Conservation (phyloP, 2,329 filamentous ascomycete species). For the Penicillium sp. region DNA sequence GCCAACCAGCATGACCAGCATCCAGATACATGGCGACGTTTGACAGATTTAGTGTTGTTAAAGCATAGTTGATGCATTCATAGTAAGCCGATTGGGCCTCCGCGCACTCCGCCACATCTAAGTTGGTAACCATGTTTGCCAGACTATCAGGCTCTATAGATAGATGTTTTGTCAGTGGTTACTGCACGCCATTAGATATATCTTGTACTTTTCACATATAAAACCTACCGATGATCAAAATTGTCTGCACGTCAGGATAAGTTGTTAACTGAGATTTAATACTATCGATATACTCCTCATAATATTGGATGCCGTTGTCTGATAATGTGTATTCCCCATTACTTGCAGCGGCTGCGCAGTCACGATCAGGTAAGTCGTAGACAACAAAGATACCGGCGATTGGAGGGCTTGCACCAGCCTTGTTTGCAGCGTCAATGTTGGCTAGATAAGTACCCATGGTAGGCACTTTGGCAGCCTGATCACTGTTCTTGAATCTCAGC, state of each 20-base stretch:
- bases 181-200: too few species aligned
- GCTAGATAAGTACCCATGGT: constrained; percentile 45
- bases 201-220: neutral
- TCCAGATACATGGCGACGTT: constrained; percentile 64
- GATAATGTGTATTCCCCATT: constrained; percentile 60
- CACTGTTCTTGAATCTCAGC: constrained; percentile 23
- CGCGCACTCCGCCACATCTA: constrained; percentile 52
- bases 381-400: constrained; percentile 55
- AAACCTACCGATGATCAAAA: constrained; percentile 47
- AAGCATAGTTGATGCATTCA: constrained; percentile 54
- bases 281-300: constrained; percentile 53
- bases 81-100: constrained; percentile 53
- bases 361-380: constrained; percentile 61
- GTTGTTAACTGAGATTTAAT: constrained; percentile 52
- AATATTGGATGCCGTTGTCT: constrained; percentile 48
- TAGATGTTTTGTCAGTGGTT: neutral
- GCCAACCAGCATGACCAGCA: constrained; percentile 60
- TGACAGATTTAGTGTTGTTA: constrained; percentile 54
- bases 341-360: constrained; percentile 60
- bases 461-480: constrained; percentile 48
- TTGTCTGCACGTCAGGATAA: constrained; percentile 51
- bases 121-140: constrained; percentile 61
- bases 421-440: constrained; percentile 47
- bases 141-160: constrained; percentile 59
- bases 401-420: constrained; percentile 45